These are phyloP conservation scores for Corchorus olitorius DNA, from an alignment of 345 rosid genomes.

Conservation along the genomic window DNA sequence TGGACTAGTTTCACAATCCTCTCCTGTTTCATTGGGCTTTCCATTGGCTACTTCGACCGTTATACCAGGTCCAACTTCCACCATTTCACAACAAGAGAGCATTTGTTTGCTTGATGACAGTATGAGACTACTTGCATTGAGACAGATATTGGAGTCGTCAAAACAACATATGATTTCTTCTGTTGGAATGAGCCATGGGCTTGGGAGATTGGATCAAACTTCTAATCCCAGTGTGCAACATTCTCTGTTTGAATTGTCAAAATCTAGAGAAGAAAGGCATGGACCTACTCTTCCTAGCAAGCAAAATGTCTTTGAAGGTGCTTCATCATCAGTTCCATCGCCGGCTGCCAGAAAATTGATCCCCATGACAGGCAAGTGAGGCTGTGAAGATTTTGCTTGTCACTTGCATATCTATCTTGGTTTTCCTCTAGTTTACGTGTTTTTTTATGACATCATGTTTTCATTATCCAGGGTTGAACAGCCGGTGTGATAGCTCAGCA, in stretches of 20 bases:
- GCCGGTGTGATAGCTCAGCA: conserved; percentile 28
- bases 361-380: conserved; percentile 28
- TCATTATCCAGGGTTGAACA: conserved; percentile 34
- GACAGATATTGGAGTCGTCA: conserved; percentile 46
- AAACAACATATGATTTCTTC: conserved; percentile 40
- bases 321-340: conserved; percentile 14
- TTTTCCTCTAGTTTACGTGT: neutral
- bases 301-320: conserved; percentile 28
- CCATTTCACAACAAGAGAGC: conserved; percentile 27
- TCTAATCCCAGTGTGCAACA: conserved; percentile 27
- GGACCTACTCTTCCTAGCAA: conserved; percentile 20
- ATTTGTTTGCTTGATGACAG: conserved; percentile 42
- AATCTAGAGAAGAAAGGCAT: conserved; percentile 25
- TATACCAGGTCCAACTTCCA: conserved; percentile 23
- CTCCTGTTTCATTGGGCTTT: conserved; percentile 25
- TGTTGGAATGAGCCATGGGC: conserved; percentile 28
- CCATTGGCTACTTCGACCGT: conserved; percentile 25
- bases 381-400: conserved; percentile 6
- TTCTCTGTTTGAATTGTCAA: conserved; percentile 31
- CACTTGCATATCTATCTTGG: conserved; percentile 13
- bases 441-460: neutral
- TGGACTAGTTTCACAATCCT: conserved; percentile 26
- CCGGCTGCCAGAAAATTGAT: conserved; percentile 23
- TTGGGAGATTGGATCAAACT: conserved; percentile 22
- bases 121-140: conserved; percentile 44